Base-by-base conservation (phyloP, 179 eudicot genomes). In the Silene vulgaris region DNA sequence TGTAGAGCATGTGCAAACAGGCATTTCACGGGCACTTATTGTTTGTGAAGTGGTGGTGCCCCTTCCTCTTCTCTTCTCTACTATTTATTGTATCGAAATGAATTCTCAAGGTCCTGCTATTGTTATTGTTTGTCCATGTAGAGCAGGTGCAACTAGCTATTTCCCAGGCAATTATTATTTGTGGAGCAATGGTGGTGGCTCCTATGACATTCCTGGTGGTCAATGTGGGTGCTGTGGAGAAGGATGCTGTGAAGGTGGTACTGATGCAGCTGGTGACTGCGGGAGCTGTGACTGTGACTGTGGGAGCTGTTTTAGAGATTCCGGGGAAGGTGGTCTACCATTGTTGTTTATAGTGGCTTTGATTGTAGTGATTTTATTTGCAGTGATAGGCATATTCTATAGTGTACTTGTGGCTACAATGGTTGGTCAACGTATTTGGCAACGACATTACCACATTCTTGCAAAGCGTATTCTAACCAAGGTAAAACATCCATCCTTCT, bases 361-460 rank as follows among this genome's bases (percentile, higher is more conserved):
- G 62, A 37, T 94, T 69, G 91, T 90, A 77, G 83, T 94, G 28
- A 92, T 94, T 26, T 85, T 94, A 26, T 92, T 94, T 80, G 93
- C 98, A 19, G 89, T 94, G 14, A 84, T 94, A 60, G 98, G 98
- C 76, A 88, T 94, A 76, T 94, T 94, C 83, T 94, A 94, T 78
- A 94, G 97, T 57, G 93, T 94, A 65, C 82, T 94, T 60, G 98
- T 94, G 71, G 97, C 97, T 35, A 92, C 97, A 20, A 94, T 94
- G 98, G 98, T 94, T 76, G 97, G 98, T 13, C 98, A 94, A 69
- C 83, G 97, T 71, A 92, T 94, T 77, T 94, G 98, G 98, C 98
- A 92, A 82, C 88, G 98, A 3, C 98, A 94, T 71, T 94, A 94
- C 86, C 98, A 94, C 82, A 94, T 94, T 82, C 96, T 94, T 67